A percentile compares a stretch with the other conserved stretches of the same genome.
Conservation (phyloP, 1,284 basidiomycete genomes). For the Xerocomus minutiporus region DNA sequence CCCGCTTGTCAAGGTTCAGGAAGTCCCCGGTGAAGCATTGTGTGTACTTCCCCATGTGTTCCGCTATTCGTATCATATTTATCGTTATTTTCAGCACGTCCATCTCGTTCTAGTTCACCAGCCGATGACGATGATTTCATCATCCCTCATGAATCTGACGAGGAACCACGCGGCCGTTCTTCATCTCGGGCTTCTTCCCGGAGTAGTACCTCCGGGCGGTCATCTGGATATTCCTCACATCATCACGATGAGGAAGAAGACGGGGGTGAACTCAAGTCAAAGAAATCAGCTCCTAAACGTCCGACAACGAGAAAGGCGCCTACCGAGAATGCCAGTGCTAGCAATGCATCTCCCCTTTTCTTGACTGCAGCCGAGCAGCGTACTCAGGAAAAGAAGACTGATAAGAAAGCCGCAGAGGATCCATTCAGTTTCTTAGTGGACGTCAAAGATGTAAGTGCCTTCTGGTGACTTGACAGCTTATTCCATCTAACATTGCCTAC, state of each 20-base stretch:
- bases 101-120: conserved; percentile 28
- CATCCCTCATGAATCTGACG: conserved; percentile 56
- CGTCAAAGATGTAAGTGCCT: conserved; percentile 60
- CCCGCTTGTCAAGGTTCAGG: conserved; percentile 59
- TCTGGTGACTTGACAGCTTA: neutral
- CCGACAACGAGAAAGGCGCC: conserved; percentile 28
- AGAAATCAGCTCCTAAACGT: conserved; percentile 30
- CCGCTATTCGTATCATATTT: conserved; percentile 2
- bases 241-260: conserved; percentile 33
- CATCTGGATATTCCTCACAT: conserved; percentile 30
- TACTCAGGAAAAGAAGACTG: conserved; percentile 70
- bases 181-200: conserved; percentile 40
- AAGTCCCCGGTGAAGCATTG: conserved; percentile 54
- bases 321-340: conserved; percentile 16
- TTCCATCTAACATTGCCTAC: conserved; percentile 5
- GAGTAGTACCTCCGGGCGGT: conserved; percentile 40
- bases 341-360: conserved; percentile 44
- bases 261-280: conserved; percentile 36
- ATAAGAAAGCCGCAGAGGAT: conserved; percentile 78
- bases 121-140: conserved; percentile 66
- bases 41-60: conserved; percentile 23
- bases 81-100: conserved; percentile 32
- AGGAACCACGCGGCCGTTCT: conserved; percentile 40
- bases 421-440: conserved; percentile 82
- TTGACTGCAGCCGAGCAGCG: conserved; percentile 85